phyloP scores from a whole-genome alignment of 176 grass and related monocot genomes.

The Eleusine coracana region DNA sequence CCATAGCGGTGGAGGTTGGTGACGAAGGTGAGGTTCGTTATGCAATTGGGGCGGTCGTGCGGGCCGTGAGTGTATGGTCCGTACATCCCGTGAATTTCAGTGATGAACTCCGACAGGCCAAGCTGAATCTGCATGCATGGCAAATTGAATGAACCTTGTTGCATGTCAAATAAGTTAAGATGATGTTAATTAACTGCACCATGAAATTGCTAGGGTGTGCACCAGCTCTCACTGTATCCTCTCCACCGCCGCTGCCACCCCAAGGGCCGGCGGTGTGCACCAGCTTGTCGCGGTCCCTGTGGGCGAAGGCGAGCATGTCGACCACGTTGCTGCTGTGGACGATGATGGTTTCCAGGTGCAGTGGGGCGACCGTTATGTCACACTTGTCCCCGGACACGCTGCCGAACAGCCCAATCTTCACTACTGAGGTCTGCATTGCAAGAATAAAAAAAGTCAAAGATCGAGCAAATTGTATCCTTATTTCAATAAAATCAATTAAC shows the following conservation, averaged over 20 bases:
- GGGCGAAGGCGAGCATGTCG: slow-evolving; percentile 34
- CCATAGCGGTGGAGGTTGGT: slow-evolving; percentile 29
- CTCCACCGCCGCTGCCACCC: slow-evolving; percentile 21
- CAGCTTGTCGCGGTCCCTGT: not conserved
- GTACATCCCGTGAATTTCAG: not conserved
- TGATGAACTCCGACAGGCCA: not conserved
- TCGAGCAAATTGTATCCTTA: not conserved
- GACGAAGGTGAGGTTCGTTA: slow-evolving; percentile 9
- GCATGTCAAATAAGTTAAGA: too few species aligned
- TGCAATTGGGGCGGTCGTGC: not conserved
- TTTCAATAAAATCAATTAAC: too few species aligned
- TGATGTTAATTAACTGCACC: too few species aligned
- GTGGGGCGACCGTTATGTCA: slow-evolving; percentile 38
- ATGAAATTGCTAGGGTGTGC: too few species aligned
- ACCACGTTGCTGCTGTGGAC: slow-evolving; percentile 18
- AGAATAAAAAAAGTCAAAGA: not conserved
- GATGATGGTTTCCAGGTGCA: slow-evolving; percentile 19
- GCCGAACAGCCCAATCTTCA: slow-evolving; percentile 38
- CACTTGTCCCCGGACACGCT: not conserved
- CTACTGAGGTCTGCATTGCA: slow-evolving; percentile 31
- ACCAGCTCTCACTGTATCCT: not conserved
- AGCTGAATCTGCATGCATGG: not conserved
- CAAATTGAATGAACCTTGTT: not conserved
- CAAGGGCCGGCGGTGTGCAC: slow-evolving; percentile 20
- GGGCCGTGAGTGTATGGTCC: not conserved